Base-by-base conservation (phyloP, 495 filamentous ascomycete species). In the Tuber magnatum region DNA sequence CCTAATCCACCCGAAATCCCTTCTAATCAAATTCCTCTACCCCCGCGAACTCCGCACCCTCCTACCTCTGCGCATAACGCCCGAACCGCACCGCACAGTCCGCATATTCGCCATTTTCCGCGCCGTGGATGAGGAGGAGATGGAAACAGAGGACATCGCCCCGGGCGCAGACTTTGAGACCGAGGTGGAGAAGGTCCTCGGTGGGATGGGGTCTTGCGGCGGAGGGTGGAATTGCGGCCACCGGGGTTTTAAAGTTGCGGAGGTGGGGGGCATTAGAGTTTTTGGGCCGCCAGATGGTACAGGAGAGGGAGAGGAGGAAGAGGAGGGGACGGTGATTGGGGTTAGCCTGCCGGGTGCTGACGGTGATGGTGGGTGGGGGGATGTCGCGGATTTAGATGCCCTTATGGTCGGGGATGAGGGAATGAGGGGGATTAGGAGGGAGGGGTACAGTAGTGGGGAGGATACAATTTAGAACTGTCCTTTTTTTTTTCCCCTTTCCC, bases 61-160 rank as follows among this genome's bases (percentile, higher is more conserved):
- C 38, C 78, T 80, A 18, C 78, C 79, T 9, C 69, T 80, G 28
- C 32, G 41, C 12, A 69, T 80, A 38, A 39, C 22, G 18, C 79
- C 79, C 18, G 71, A 51, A 22, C 77, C 79, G 7, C 71, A 80
- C 48, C 75, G 77, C 35, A 42, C 56, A 7, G 72, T 80, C 44
- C 70, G 79, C 38, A n/a, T 80, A 71, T 80, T 80, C 70, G 40
- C 74, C 20, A 69, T 80, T 3, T 77, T 80, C 43, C 73, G 79
- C 20, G 70, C 74, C 32, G 42, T 80, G 48, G 56, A 71, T 43
- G 35, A 44, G 48, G 5, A 16, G 42, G 78, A 80, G 44, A 40
- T 80, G 22, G 38, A 69, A 6, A 32, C 16, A 3, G 78, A 77
- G 61, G 65, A 48, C n/a, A 80, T 80, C 28, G 35, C 61, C 35